These are phyloP conservation scores for Chaetomiaceae sp. DNA, from an alignment of 2,329 filamentous ascomycete species.

Conservation along the genomic window DNA sequence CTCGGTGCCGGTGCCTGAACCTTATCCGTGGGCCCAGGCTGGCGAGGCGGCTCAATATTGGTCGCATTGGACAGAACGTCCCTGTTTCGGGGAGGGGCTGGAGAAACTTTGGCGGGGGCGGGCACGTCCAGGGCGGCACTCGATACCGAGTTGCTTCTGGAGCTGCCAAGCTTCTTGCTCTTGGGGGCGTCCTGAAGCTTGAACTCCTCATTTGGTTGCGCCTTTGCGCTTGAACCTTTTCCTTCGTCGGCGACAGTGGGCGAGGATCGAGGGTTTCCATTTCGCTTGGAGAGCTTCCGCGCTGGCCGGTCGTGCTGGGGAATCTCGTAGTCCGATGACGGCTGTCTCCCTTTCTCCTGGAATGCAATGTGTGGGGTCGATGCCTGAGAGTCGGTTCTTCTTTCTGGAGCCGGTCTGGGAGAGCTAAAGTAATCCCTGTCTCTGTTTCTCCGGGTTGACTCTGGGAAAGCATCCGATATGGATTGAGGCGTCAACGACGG, in stretches of 20 bases:
- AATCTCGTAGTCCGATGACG: constrained; percentile 55
- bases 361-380: constrained; percentile 87
- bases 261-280: constrained; percentile 29
- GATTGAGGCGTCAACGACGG: constrained; percentile 50
- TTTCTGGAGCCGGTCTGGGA: constrained; percentile 39
- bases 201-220: constrained; percentile 52
- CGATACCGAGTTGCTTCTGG: constrained; percentile 41
- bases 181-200: constrained; percentile 77
- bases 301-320: constrained; percentile 44
- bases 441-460: constrained; percentile 40
- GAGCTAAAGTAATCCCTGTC: constrained; percentile 56
- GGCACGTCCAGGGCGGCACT: constrained; percentile 32
- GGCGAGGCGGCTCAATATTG: constrained; percentile 31
- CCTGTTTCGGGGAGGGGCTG: constrained; percentile 17
- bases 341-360: constrained; percentile 70
- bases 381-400: constrained; percentile 42
- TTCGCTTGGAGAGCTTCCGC: constrained; percentile 43
- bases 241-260: constrained; percentile 34
- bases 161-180: constrained; percentile 43
- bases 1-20: constrained; percentile 40
- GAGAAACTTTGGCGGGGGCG: constrained; percentile 25
- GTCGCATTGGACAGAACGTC: constrained; percentile 13
- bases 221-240: constrained; percentile 31
- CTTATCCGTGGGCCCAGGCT: constrained; percentile 31
- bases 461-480: constrained; percentile 40